Evolutionary conservation across 441 rosid genomes (phyloP).

Genomic region (Aquilaria agallochum): DNA sequence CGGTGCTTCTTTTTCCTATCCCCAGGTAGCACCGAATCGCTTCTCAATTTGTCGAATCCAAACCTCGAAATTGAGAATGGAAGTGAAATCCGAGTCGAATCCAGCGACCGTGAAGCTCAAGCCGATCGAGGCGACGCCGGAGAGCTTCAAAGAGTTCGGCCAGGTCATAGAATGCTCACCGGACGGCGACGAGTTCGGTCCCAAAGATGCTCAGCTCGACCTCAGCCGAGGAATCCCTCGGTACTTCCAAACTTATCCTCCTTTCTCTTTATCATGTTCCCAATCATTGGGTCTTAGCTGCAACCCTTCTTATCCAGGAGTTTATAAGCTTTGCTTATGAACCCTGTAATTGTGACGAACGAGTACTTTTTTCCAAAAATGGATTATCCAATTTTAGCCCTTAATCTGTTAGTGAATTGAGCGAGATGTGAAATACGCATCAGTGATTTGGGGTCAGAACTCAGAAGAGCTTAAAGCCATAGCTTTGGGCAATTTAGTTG

Average conservation of each 20-base stretch:
- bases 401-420: neutral
- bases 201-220: slow-evolving; percentile 73
- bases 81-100: neutral
- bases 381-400: neutral
- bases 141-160: slow-evolving; percentile 60
- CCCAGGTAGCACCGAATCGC: too few relatives aligned
- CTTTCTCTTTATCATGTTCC: neutral
- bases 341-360: too few relatives aligned
- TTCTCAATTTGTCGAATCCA: too few relatives aligned
- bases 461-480: too few relatives aligned
- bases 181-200: slow-evolving; percentile 65
- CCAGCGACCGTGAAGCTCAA: slow-evolving; percentile 32
- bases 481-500: too few relatives aligned
- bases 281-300: neutral
- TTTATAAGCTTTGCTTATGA: too few relatives aligned
- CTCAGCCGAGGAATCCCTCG: slow-evolving; percentile 70
- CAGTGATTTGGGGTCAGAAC: too few relatives aligned
- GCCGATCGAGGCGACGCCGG: slow-evolving; percentile 60
- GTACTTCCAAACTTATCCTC: slow-evolving; percentile 17
- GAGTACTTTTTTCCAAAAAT: too few relatives aligned
- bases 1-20: neutral
- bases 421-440: too few relatives aligned
- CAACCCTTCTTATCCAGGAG: too few relatives aligned
- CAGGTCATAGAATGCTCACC: slow-evolving; percentile 56
- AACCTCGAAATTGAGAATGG: neutral